Evolutionary conservation across 2,329 filamentous ascomycete genomes (phyloP).

Genomic region (Pseudodiploospora longispora): DNA sequence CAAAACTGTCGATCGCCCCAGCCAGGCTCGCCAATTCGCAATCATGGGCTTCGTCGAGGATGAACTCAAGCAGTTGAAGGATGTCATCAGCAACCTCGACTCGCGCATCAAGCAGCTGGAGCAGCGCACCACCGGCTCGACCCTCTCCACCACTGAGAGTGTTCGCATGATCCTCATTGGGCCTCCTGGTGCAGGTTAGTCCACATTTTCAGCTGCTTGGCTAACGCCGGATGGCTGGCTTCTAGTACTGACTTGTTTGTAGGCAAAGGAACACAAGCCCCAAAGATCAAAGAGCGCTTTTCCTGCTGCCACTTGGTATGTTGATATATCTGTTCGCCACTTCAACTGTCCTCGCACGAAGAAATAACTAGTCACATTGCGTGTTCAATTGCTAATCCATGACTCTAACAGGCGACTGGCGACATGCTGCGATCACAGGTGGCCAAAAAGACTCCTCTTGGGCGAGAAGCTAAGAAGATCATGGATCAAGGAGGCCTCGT

Average conservation of each 20-base stretch:
- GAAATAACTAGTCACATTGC: neutral
- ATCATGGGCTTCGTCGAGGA: constrained; percentile 86
- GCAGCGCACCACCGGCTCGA: constrained; percentile 53
- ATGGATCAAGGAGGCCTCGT: constrained; percentile 98
- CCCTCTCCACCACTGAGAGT: constrained; percentile 46
- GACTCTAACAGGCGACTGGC: constrained; percentile 67
- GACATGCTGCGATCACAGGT: constrained; percentile 99
- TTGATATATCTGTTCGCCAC: constrained; percentile 2
- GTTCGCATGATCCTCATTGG: constrained; percentile 97
- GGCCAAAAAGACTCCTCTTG: constrained; percentile 90
- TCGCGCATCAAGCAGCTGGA: constrained; percentile 81
- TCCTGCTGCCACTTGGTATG: constrained; percentile 92
- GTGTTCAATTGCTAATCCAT: constrained; percentile 5
- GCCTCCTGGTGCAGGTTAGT: constrained; percentile 88
- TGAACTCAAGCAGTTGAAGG: constrained; percentile 76
- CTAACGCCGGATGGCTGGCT: neutral
- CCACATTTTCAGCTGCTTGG: neutral
- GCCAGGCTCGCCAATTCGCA: constrained; percentile 19
- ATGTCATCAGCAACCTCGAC: constrained; percentile 77
- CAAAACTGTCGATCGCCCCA: neutral
- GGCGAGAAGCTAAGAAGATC: constrained; percentile 98
- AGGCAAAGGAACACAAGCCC: constrained; percentile 99
- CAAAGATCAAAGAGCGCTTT: constrained; percentile 97
- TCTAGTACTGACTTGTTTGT: constrained; percentile 8
- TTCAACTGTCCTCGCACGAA: neutral